These are phyloP conservation scores for Herpetomonas tarakana DNA, from an alignment of 208 protist species.

Conservation along the genomic window DNA sequence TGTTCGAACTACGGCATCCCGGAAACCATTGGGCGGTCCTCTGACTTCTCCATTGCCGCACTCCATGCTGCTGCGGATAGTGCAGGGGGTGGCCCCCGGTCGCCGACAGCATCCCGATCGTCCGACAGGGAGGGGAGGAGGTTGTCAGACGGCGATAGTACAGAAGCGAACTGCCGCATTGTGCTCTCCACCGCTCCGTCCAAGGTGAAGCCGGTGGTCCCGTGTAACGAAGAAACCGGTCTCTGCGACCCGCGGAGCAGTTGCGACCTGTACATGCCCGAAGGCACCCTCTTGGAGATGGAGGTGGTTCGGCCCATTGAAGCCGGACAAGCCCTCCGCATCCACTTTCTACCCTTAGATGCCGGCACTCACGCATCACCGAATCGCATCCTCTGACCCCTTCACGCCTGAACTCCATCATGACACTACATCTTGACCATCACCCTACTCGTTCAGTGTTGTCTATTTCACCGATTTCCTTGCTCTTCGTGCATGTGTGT, in stretches of 20 bases:
- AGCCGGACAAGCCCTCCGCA: neutral
- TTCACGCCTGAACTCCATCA: too few relatives aligned
- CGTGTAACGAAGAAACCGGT: neutral
- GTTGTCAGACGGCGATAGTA: neutral
- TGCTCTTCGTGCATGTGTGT: neutral
- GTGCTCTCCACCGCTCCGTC: neutral
- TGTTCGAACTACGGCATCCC: too few relatives aligned
- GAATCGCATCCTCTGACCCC: too few relatives aligned
- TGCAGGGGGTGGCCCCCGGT: too few relatives aligned
- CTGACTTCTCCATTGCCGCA: too few relatives aligned
- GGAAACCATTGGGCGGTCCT: neutral
- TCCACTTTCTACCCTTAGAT: conserved; percentile 10
- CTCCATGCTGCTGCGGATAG: too few relatives aligned
- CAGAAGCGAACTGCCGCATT: neutral
- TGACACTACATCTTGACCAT: too few relatives aligned
- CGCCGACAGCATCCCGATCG: too few relatives aligned
- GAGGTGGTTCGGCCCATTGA: neutral
- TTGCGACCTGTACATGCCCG: neutral
- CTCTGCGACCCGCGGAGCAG: neutral
- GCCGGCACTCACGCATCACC: too few relatives aligned
- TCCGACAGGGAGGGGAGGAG: too few relatives aligned
- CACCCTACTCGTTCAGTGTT: too few relatives aligned
- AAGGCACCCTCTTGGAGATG: neutral
- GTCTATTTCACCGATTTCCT: too few relatives aligned
- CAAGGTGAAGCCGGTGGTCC: neutral